Evolutionary conservation across 306 rosid species (phyloP), one percentile per base, ranked within the genome.

Genomic region (Inga leiocalycina): DNA sequence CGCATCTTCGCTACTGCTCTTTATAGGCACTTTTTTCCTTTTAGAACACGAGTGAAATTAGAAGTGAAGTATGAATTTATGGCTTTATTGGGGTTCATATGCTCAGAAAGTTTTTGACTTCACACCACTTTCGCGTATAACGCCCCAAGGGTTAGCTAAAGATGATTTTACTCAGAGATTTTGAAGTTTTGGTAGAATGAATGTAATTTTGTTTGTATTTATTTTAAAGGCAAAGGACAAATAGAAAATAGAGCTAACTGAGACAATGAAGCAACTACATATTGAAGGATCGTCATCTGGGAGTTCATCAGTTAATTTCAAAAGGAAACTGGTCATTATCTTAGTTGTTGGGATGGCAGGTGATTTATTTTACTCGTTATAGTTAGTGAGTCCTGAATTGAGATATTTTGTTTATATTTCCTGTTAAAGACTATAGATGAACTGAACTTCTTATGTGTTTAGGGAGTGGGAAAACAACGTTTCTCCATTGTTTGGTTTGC

Each of bases 341-440:
- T 84, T 96, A 78, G 98, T 96, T 82, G 89, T 96, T 1, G 97
- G 98, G 75, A 96, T 96, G 99, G 97, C 98, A 84, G 94, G 95
- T 94, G 65, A 78, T 76, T 76, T 75, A 2, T n/a, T 67, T 35
- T 67, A 44, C 67, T 77, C 52, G 19, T 34, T 52, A 13, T 66
- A 56, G 62, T 77, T 48, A 12, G 51, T 65, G 44, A 32, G 41
- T 41, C 65, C 17, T 76, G 35, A 37, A 4, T 71, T 27, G 30
- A 15, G 12, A 65, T 65, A 15, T 20, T 66, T 49, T 15, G 44
- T 32, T 27, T 5, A 6, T 35, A 39, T 24, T 51, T 48, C 37
- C 15, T 71, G 73, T 82, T 77, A 8, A 8, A 16, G 65, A 61
- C 48, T 62, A 1, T 39, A 51, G 85, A 73, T 66, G 27, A 85